Percentiles rank a stretch among this genome's conserved stretches.
These are phyloP conservation scores for Cercospora sp. DNA, from an alignment of 2,329 filamentous ascomycete species.

Conservation along the genomic window DNA sequence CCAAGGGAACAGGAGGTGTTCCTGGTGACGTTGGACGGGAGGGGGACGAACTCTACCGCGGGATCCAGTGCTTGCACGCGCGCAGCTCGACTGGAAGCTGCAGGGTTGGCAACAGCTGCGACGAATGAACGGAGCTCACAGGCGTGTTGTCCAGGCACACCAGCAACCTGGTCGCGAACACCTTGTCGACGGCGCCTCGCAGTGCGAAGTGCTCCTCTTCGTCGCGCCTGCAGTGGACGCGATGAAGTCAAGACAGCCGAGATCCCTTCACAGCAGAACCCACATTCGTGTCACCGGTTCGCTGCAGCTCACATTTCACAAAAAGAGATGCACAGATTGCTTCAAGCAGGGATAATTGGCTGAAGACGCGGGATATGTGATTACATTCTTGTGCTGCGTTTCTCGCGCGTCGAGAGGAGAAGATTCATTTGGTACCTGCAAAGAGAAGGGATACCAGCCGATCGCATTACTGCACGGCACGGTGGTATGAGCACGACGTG, in stretches of 20 bases:
- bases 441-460: background rate
- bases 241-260: conserved; percentile 8
- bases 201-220: background rate
- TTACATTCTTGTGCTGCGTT: conserved; percentile 3
- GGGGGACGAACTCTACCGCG: background rate
- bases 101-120: background rate
- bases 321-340: background rate
- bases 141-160: background rate
- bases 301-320: conserved; percentile 9
- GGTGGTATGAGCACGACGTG: background rate
- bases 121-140: conserved; percentile 2
- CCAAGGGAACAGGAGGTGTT: background rate
- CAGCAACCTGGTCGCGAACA: background rate
- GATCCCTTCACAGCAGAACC: conserved; percentile 11
- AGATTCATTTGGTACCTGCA: background rate
- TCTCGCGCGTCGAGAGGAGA: background rate
- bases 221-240: background rate
- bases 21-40: conserved; percentile 10
- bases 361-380: background rate
- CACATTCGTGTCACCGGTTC: conserved; percentile 15
- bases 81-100: background rate
- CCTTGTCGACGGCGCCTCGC: conserved; percentile 3
- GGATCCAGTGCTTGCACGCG: conserved; percentile 1
- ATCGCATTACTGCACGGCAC: background rate
- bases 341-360: background rate